Conservation (phyloP, 75 land plant genomes). For the Cunninghamia lanceolata region DNA sequence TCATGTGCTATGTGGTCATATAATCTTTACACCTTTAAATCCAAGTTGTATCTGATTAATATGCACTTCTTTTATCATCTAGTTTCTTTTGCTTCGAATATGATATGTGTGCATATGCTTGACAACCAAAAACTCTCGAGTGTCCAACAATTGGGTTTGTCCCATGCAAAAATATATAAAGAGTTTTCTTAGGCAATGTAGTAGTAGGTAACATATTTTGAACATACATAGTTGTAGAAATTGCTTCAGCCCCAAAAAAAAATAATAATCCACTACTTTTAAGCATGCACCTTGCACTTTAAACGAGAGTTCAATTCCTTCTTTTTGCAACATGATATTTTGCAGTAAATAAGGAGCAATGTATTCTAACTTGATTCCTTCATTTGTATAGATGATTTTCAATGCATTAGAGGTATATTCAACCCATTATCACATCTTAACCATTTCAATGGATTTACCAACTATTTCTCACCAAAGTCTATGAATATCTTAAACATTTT, state of each 20-base stretch:
- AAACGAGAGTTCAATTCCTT: not conserved
- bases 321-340: not conserved
- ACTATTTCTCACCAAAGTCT: not conserved
- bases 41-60: not conserved
- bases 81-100: constrained; percentile 1
- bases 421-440: not conserved
- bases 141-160: not conserved
- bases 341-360: not conserved
- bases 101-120: not conserved
- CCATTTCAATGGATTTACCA: not conserved
- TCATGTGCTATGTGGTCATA: constrained; percentile 5
- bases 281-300: not conserved
- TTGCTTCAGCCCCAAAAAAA: too few relatives aligned
- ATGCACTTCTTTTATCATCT: not conserved
- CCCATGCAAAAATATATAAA: not conserved
- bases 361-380: not conserved
- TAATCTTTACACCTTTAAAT: constrained; percentile 8
- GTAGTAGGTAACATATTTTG: too few relatives aligned
- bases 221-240: too few relatives aligned
- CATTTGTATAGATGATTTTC: not conserved
- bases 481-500: not conserved
- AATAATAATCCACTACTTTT: too few relatives aligned
- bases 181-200: not conserved
- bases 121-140: not conserved
- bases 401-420: not conserved